These are phyloP conservation scores for Curvularia lunata DNA, from an alignment of 2,329 filamentous ascomycete species.

Conservation along the genomic window DNA sequence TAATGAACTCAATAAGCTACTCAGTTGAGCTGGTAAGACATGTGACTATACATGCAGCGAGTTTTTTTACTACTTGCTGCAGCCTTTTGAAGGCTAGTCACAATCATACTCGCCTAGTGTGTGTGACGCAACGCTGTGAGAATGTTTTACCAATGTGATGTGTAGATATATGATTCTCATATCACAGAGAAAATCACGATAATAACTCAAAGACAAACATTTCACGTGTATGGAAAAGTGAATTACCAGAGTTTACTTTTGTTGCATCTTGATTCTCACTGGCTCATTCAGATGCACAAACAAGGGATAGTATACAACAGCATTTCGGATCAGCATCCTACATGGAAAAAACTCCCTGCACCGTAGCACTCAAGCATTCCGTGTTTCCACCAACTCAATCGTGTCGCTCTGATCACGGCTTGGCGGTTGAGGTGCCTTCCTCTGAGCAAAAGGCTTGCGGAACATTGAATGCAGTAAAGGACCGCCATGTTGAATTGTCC, in stretches of 20 bases:
- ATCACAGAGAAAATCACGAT: too few species aligned
- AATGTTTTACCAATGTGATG: too few species aligned
- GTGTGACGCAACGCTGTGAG: too few species aligned
- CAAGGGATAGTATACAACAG: neutral
- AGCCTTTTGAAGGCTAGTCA: too few species aligned
- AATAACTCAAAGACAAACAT: neutral
- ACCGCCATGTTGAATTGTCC: neutral
- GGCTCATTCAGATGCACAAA: neutral
- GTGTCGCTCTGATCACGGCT: neutral
- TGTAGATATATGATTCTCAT: too few species aligned
- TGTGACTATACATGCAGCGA: too few species aligned
- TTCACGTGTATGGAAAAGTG: neutral
- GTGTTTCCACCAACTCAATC: neutral
- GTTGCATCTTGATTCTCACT: too few species aligned
- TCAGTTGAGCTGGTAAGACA: too few species aligned
- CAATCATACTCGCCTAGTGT: too few species aligned
- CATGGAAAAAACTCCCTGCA: neutral
- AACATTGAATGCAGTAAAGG: neutral
- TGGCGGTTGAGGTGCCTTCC: neutral
- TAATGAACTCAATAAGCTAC: too few species aligned
- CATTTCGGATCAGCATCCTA: neutral
- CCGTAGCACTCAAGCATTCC: neutral
- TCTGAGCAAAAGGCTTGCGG: neutral
- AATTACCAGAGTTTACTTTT: neutral
- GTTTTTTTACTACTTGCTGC: too few species aligned